Conservation (phyloP, 371 early-diverging fungal species). For the Apophysomyces ossiformis region DNA sequence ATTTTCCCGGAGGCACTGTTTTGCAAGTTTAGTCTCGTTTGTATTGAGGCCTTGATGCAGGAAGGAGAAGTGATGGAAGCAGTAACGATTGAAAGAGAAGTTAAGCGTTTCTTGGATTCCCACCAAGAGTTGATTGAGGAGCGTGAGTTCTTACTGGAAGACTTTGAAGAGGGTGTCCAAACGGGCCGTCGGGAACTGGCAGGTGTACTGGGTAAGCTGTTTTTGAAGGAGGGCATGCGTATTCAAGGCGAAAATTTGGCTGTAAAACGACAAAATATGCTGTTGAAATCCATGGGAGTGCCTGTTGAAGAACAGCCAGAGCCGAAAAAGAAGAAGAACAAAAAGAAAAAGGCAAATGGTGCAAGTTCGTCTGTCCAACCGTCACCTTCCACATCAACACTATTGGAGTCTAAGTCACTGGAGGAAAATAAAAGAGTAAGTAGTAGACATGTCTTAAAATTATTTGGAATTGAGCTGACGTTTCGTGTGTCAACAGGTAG, state of each 20-base stretch:
- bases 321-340: slow-evolving; percentile 49
- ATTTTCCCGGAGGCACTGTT: slow-evolving; percentile 39
- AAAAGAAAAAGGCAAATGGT: slow-evolving; percentile 49
- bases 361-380: neutral
- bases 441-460: neutral
- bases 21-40: slow-evolving; percentile 48
- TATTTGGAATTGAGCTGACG: neutral
- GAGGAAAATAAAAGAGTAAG: neutral
- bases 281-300: slow-evolving; percentile 61
- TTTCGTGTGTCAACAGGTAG: neutral
- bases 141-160: slow-evolving; percentile 62
- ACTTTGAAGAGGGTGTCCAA: slow-evolving; percentile 70
- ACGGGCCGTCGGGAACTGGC: slow-evolving; percentile 70
- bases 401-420: neutral
- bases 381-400: neutral
- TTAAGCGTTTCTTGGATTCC: slow-evolving; percentile 46
- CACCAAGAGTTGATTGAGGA: slow-evolving; percentile 57
- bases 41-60: slow-evolving; percentile 70
- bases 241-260: slow-evolving; percentile 73
- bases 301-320: slow-evolving; percentile 2
- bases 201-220: slow-evolving; percentile 70
- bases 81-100: slow-evolving; percentile 50
- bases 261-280: slow-evolving; percentile 66
- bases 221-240: slow-evolving; percentile 74
- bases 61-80: slow-evolving; percentile 78